Percentiles rank a stretch among this genome's conserved stretches.
Evolutionary conservation across 176 grass and related monocot genomes (phyloP).

Genomic region (Hordeum marinum): DNA sequence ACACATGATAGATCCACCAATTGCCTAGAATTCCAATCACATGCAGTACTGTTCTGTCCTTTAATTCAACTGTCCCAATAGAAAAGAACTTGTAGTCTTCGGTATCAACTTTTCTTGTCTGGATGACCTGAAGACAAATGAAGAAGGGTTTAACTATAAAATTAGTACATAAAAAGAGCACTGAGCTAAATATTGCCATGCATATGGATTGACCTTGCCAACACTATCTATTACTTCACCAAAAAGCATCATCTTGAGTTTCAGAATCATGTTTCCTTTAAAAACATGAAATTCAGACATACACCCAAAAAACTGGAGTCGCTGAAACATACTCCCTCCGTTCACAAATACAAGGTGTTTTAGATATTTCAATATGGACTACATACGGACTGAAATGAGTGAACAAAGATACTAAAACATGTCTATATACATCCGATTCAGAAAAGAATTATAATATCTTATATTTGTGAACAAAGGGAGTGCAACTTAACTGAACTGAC

Average conservation of each 20-base stretch:
- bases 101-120: slow-evolving; percentile 61
- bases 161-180: not conserved
- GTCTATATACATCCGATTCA: no score
- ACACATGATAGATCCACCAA: slow-evolving; percentile 66
- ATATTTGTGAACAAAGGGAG: no score
- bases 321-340: not conserved
- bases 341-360: no score
- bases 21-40: slow-evolving; percentile 69
- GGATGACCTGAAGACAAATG: slow-evolving; percentile 47
- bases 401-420: no score
- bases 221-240: not conserved
- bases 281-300: not conserved
- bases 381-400: no score
- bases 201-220: not conserved
- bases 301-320: not conserved
- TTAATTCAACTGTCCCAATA: slow-evolving; percentile 48
- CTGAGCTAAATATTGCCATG: not conserved
- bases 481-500: not conserved
- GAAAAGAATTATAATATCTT: no score
- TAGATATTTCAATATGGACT: no score
- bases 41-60: slow-evolving; percentile 50
- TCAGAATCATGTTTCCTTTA: not conserved
- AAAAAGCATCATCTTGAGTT: not conserved
- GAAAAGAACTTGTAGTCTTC: slow-evolving; percentile 83
- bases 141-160: not conserved